phyloP scores from a whole-genome alignment of 2,329 filamentous ascomycete species.

The Diplodia seriata region DNA sequence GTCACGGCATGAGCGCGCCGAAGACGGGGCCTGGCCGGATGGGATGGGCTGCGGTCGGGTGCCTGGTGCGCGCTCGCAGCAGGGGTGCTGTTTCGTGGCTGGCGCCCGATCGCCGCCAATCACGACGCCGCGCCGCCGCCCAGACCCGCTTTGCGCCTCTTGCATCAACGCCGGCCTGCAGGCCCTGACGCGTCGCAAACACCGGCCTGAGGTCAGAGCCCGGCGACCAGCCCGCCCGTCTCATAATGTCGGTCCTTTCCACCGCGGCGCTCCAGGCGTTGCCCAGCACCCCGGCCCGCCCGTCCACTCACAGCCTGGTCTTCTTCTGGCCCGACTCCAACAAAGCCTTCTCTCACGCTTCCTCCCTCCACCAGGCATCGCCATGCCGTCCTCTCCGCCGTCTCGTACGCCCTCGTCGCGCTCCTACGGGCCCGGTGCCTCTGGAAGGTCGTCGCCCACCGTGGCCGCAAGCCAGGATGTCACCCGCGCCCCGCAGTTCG shows the following conservation, averaged over 20 bases:
- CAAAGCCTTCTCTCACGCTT: constrained; percentile 16
- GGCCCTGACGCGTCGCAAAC: constrained; percentile 29
- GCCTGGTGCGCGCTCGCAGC: constrained; percentile 20
- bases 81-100: constrained; percentile 27
- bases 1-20: constrained; percentile 17
- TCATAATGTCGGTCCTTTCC: constrained; percentile 33
- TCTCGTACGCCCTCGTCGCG: constrained; percentile 15
- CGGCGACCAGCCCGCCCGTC: constrained; percentile 27
- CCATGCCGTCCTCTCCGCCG: constrained; percentile 25
- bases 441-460: constrained; percentile 21
- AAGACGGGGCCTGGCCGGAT: constrained; percentile 28
- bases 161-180: constrained; percentile 32
- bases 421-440: constrained; percentile 5
- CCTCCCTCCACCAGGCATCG: constrained; percentile 13
- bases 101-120: constrained; percentile 28
- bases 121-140: neutral
- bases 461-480: constrained; percentile 9
- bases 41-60: constrained; percentile 15
- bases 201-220: constrained; percentile 26
- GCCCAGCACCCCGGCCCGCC: constrained; percentile 4
- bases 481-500: constrained; percentile 7
- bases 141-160: constrained; percentile 30
- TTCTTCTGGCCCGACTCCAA: constrained; percentile 21
- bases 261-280: neutral
- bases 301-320: constrained; percentile 8